Conservation (phyloP, 345 rosid genomes). For the Physaria fendleri region DNA sequence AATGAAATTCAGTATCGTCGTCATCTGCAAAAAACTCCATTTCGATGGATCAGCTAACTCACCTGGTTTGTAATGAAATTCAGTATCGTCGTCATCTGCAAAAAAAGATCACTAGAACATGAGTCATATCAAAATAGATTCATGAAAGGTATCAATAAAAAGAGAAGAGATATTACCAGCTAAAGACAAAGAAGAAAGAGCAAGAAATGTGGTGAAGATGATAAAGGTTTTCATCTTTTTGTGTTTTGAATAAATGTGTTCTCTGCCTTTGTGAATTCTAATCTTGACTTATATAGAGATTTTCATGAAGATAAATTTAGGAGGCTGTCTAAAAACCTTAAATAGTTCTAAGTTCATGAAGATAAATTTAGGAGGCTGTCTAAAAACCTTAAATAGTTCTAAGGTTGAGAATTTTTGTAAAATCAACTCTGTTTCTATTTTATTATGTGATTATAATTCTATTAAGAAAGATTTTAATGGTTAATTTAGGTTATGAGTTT, state of each 20-base stretch:
- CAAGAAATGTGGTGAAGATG: constrained; percentile 13
- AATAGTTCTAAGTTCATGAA: constrained; percentile 9
- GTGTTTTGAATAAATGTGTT: background rate
- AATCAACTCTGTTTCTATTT: constrained; percentile 10
- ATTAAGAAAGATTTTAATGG: background rate
- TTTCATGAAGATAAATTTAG: no score
- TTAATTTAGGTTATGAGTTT: background rate
- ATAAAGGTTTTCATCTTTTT: constrained; percentile 19
- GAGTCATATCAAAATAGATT: background rate
- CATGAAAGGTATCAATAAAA: background rate
- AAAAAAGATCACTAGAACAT: background rate
- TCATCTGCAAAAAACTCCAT: constrained; percentile 25
- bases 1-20: constrained; percentile 18
- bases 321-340: background rate
- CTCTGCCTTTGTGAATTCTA: background rate
- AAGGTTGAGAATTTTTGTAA: background rate
- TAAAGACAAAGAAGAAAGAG: constrained; percentile 16
- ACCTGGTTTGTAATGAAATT: constrained; percentile 22
- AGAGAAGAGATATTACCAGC: constrained; percentile 12
- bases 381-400: background rate
- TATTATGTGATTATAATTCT: background rate
- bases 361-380: background rate
- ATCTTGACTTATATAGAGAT: constrained; percentile 9
- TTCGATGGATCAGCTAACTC: constrained; percentile 11
- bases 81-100: constrained; percentile 15